Percentiles rank a stretch among this genome's conserved stretches.
phyloP scores from a whole-genome alignment of 129 eudicot genomes.

The Lactuca sativa region DNA sequence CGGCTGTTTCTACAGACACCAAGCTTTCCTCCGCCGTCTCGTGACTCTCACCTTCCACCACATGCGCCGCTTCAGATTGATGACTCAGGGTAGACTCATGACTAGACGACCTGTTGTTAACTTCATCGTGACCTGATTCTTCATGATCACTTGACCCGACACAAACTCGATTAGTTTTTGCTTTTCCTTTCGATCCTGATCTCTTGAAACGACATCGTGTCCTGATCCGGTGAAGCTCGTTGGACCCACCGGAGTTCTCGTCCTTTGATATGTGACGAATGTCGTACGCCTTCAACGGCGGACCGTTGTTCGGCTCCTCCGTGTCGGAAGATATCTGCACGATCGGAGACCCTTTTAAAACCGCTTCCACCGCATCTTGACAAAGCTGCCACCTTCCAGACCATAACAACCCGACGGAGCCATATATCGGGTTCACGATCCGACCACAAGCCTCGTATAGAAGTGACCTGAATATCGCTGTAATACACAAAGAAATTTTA shows the following conservation, averaged over 20 bases:
- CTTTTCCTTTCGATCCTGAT: constrained; percentile 41
- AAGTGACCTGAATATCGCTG: constrained; percentile 73
- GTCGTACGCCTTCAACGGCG: constrained; percentile 72
- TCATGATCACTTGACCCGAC: constrained; percentile 36
- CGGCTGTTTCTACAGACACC: constrained; percentile 30
- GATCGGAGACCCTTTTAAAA: constrained; percentile 67
- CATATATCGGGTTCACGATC: constrained; percentile 85
- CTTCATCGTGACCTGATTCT: constrained; percentile 35
- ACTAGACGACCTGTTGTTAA: constrained; percentile 48
- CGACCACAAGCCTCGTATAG: constrained; percentile 90
- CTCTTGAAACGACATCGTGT: constrained; percentile 65
- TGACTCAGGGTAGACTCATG: constrained; percentile 73
- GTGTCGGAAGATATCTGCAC: constrained; percentile 53
- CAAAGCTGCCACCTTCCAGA: constrained; percentile 83
- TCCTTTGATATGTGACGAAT: constrained; percentile 65
- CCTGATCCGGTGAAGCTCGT: constrained; percentile 61
- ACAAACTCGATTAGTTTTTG: constrained; percentile 7
- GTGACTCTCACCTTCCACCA: constrained; percentile 39
- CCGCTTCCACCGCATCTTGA: constrained; percentile 81
- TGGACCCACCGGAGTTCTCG: constrained; percentile 47
- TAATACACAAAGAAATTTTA: background rate
- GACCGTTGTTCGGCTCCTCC: constrained; percentile 44
- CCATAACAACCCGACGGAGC: constrained; percentile 88
- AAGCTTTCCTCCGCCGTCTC: constrained; percentile 25
- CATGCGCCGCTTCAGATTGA: constrained; percentile 47